Evolutionary conservation across 768 basidiomycete genomes (phyloP), one percentile per base, ranked within the genome.

Genomic region (Suillus clintonianus): DNA sequence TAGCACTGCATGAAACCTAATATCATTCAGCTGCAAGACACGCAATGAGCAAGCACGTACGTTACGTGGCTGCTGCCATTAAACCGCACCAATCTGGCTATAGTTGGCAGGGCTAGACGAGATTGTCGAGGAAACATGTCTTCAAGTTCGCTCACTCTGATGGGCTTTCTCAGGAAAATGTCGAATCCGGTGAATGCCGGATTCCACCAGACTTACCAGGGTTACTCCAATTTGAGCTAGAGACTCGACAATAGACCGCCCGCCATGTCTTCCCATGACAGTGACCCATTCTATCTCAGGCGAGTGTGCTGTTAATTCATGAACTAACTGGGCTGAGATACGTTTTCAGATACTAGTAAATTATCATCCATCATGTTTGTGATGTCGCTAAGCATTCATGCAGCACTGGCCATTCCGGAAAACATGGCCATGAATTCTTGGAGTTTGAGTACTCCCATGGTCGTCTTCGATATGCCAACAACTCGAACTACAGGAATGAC

Each of bases 381-480:
- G 22, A 22, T 59, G 27, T 59, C 43, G 51, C 19, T 68, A 53
- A 59, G 15, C 32, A 24, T 19, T 22, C 34, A 9, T 64, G 22
- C 48, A 67, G 67, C 63, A 97, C 96, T 36, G 97, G 97, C n/a
- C 97, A 99, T 78, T 96, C 95, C 71, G 97, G 97, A 65, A 95
- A 95, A 76, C 95, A 97, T 71, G 96, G 95, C 24, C 95, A 97
- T 79, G 95, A 97, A 76, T 99, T 99, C 76, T 84, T 99, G 53
- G 97, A 99, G 76, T 99, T 99, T 71, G 97, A 99, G 77, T 98
- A 98, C 80, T 91, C 94, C 15, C 93, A 96, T 81, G 97, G 97
- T 43, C 90, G 97, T 68, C 85, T 99, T 61, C 87, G 97, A 68
- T 99, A 99, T 76, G 97, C 97, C 65, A 97, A 99, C 83, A 99